A percentile compares a stretch with the other conserved stretches of the same genome.
Conservation (phyloP, 345 rosid genomes). For the Capsella bursapastoris region DNA sequence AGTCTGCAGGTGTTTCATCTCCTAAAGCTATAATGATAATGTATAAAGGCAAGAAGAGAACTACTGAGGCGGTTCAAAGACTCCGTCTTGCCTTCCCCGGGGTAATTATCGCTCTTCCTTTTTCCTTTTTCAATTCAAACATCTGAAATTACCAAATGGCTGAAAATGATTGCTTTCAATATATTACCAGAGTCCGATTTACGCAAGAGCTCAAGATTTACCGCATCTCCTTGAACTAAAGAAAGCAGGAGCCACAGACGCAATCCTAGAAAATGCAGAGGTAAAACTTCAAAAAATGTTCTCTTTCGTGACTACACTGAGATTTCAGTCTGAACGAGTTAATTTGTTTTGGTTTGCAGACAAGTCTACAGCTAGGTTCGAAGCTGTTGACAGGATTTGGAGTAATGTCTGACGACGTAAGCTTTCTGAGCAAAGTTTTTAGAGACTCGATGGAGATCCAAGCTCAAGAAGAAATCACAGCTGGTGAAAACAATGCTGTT, state of each 20-base stretch:
- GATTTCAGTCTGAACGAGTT: constrained; percentile 16
- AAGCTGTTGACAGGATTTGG: constrained; percentile 90
- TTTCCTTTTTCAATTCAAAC: not conserved
- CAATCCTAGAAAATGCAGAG: constrained; percentile 90
- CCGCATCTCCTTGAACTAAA: constrained; percentile 87
- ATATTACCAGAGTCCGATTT: constrained; percentile 72
- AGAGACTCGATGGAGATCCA: constrained; percentile 88
- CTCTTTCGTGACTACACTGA: not conserved
- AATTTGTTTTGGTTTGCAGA: constrained; percentile 53
- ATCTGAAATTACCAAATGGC: not conserved
- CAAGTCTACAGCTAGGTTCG: constrained; percentile 92
- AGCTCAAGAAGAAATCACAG: constrained; percentile 64
- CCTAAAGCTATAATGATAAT: constrained; percentile 95
- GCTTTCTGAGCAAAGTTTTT: constrained; percentile 70
- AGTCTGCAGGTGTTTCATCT: constrained; percentile 82
- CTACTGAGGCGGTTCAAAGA: constrained; percentile 84
- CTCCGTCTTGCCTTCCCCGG: constrained; percentile 90
- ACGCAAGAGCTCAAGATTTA: constrained; percentile 87
- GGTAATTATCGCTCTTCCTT: constrained; percentile 48
- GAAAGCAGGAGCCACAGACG: constrained; percentile 93
- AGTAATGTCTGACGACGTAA: constrained; percentile 96
- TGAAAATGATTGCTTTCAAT: constrained; percentile 12
- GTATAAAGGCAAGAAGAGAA: constrained; percentile 81
- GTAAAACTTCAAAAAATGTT: constrained; percentile 37
- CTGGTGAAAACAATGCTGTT: constrained; percentile 61